These are phyloP conservation scores for Auricularia auricula-judae DNA, from an alignment of 768 basidiomycete species.

Conservation along the genomic window DNA sequence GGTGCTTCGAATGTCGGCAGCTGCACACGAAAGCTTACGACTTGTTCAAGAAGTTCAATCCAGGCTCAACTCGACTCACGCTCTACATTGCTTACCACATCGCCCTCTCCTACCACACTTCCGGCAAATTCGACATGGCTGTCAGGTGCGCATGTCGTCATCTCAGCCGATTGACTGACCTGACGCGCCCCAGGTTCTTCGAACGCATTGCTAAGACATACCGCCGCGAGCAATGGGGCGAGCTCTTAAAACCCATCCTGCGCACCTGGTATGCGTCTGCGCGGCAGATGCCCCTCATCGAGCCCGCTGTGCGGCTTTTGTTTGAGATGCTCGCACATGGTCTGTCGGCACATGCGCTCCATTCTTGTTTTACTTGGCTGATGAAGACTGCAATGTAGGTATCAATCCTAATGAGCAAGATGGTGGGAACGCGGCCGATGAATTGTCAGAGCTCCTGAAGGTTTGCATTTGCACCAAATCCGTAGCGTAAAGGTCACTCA, in stretches of 20 bases:
- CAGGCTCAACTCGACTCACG: conserved; percentile 45
- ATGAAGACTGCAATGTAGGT: neutral
- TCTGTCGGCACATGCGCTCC: conserved; percentile 14
- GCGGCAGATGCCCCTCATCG: conserved; percentile 64
- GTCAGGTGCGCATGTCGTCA: conserved; percentile 44
- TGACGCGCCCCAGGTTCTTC: conserved; percentile 52
- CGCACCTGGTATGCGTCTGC: conserved; percentile 77
- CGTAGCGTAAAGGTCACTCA: neutral
- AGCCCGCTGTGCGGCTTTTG: conserved; percentile 62
- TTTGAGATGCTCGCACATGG: conserved; percentile 78
- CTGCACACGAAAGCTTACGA: conserved; percentile 93
- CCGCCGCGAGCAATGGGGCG: conserved; percentile 71
- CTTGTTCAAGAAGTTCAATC: conserved; percentile 67
- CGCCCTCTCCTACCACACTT: conserved; percentile 72
- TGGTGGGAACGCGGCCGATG: conserved; percentile 41
- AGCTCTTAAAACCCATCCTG: conserved; percentile 64
- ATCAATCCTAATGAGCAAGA: conserved; percentile 4
- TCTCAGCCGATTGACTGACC: neutral
- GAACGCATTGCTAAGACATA: conserved; percentile 87
- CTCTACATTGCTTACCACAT: conserved; percentile 89
- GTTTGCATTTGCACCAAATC: conserved; percentile 25
- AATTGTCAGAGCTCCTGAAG: conserved; percentile 61
- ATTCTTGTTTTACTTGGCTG: neutral
- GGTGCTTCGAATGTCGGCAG: conserved; percentile 25
- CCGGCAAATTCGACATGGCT: conserved; percentile 78